These are phyloP conservation scores for Ascoidea asiatica DNA, from an alignment of 805 yeast genomes.

Conservation along the genomic window DNA sequence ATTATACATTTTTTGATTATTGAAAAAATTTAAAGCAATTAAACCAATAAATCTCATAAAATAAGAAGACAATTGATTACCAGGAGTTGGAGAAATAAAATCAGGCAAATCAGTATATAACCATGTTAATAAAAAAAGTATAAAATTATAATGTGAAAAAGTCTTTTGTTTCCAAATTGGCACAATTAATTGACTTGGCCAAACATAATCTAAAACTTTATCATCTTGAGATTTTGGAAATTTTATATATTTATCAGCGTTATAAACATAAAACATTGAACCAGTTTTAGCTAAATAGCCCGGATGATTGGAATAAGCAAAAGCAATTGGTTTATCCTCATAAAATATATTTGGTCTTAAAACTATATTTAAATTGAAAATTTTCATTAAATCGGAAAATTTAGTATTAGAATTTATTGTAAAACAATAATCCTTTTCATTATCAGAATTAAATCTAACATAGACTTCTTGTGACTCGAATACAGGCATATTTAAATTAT, in stretches of 20 bases:
- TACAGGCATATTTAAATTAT: too few relatives aligned
- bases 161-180: conserved; percentile 53
- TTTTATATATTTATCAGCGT: conserved; percentile 30
- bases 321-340: conserved; percentile 48
- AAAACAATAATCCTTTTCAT: conserved; percentile 84
- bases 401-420: conserved; percentile 47
- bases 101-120: conserved; percentile 91
- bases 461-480: too few relatives aligned
- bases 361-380: conserved; percentile 62
- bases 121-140: conserved; percentile 44
- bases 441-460: conserved; percentile 74
- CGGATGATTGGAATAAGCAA: conserved; percentile 47
- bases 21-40: too few relatives aligned
- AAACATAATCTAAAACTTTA: conserved; percentile 41
- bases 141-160: conserved; percentile 24
- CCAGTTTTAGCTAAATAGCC: conserved; percentile 82
- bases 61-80: conserved; percentile 63
- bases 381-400: conserved; percentile 42
- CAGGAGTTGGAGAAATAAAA: conserved; percentile 82
- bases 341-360: conserved; percentile 74
- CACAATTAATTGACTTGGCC: conserved; percentile 85
- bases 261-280: conserved; percentile 51
- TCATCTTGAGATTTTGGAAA: conserved; percentile 13
- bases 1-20: too few relatives aligned
- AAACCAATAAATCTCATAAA: conserved; percentile 20